Percentiles rank a stretch among this genome's conserved stretches.
Conservation (phyloP, 116 monocot genomes). For the Posidonia oceanica region DNA sequence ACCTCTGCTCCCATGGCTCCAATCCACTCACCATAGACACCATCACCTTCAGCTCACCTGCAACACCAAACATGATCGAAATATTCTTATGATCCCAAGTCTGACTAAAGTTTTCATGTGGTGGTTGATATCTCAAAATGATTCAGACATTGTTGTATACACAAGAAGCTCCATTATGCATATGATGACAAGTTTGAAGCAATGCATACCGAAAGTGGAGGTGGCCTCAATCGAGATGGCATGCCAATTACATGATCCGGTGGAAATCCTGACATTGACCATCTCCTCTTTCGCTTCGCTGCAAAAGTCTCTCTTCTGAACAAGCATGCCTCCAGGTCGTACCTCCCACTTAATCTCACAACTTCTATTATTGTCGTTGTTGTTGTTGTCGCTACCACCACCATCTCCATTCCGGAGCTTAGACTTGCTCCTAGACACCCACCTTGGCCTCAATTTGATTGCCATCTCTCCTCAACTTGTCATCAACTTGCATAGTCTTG, state of each 20-base stretch:
- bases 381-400: not conserved
- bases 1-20: conserved; percentile 51
- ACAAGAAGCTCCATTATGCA: not conserved
- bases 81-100: not conserved
- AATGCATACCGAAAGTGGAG: conserved; percentile 45
- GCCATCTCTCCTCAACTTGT: not conserved
- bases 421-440: conserved; percentile 27
- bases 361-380: not conserved
- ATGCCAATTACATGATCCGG: conserved; percentile 29
- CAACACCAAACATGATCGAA: not conserved
- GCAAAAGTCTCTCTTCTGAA: conserved; percentile 47
- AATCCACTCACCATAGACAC: conserved; percentile 41
- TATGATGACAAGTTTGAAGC: not conserved
- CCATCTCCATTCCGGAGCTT: conserved; percentile 5
- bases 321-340: conserved; percentile 78
- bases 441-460: conserved; percentile 24
- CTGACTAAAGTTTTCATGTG: not conserved
- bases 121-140: not conserved
- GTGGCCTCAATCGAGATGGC: conserved; percentile 47
- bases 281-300: conserved; percentile 6
- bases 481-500: not conserved
- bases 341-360: conserved; percentile 62
- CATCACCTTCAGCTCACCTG: conserved; percentile 61
- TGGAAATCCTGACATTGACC: conserved; percentile 47
- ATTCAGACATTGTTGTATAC: not conserved